phyloP scores from a whole-genome alignment of 768 basidiomycete genomes.

The Suillus luteus region DNA sequence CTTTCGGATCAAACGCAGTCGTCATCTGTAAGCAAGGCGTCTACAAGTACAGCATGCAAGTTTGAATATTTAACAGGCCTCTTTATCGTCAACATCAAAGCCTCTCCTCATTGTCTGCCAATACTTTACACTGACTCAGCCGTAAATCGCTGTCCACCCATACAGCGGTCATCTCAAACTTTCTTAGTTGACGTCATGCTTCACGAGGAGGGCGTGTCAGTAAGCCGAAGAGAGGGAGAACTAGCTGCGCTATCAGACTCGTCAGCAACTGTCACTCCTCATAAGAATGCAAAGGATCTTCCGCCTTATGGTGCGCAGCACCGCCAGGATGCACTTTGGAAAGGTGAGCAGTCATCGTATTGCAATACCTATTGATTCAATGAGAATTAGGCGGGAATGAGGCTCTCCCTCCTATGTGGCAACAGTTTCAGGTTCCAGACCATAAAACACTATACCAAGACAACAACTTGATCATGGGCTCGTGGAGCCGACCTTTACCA shows the following conservation, averaged over 20 bases:
- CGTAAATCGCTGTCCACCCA: neutral
- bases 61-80: neutral
- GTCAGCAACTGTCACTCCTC: neutral
- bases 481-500: neutral
- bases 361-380: neutral
- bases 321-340: slow-evolving; percentile 1
- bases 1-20: neutral
- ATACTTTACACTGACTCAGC: neutral
- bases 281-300: neutral
- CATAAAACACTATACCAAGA: slow-evolving; percentile 2
- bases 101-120: neutral
- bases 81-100: neutral
- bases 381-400: neutral
- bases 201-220: neutral
- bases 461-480: slow-evolving; percentile 3
- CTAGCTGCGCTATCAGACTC: neutral
- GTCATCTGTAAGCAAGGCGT: slow-evolving; percentile 1
- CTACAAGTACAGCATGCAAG: neutral
- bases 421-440: neutral
- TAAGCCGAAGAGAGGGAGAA: neutral
- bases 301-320: neutral
- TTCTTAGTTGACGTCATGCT: neutral
- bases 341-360: neutral
- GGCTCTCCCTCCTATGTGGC: slow-evolving; percentile 3
- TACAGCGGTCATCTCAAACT: neutral